These are phyloP conservation scores for Viola pubescens DNA, from an alignment of 441 rosid genomes.

Conservation along the genomic window DNA sequence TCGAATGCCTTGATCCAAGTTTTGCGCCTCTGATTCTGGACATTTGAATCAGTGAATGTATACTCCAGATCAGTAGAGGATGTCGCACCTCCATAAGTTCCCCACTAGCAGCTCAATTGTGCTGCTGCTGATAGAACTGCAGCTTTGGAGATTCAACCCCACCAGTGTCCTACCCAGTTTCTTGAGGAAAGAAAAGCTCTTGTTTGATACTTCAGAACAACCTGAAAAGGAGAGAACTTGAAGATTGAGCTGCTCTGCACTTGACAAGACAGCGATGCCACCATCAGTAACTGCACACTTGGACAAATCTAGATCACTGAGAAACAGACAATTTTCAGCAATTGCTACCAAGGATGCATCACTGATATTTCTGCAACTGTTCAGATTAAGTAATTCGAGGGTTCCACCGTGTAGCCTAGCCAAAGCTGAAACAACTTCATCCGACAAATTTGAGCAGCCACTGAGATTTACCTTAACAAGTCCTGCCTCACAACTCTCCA, in stretches of 20 bases:
- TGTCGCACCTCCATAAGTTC: slow-evolving; percentile 86
- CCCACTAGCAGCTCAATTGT: slow-evolving; percentile 51
- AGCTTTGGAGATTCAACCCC: slow-evolving; percentile 84
- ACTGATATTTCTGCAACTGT: slow-evolving; percentile 82
- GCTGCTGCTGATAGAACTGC: slow-evolving; percentile 67
- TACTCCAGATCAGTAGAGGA: slow-evolving; percentile 38
- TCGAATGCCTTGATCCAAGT: slow-evolving; percentile 8
- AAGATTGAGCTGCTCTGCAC: slow-evolving; percentile 59
- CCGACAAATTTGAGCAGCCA: slow-evolving; percentile 63
- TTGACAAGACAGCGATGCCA: slow-evolving; percentile 55
- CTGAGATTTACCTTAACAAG: slow-evolving; percentile 68
- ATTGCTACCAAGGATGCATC: slow-evolving; percentile 64
- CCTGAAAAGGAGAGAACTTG: slow-evolving; percentile 80
- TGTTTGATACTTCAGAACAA: slow-evolving; percentile 59
- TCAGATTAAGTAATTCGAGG: slow-evolving; percentile 70
- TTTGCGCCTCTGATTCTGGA: not conserved
- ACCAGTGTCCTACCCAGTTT: slow-evolving; percentile 63
- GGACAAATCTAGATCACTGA: slow-evolving; percentile 76
- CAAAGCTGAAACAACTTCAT: slow-evolving; percentile 51
- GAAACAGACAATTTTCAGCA: slow-evolving; percentile 62
- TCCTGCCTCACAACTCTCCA: slow-evolving; percentile 59
- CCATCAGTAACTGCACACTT: slow-evolving; percentile 60
- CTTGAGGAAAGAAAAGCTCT: slow-evolving; percentile 50
- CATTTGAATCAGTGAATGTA: not conserved
- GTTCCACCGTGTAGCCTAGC: slow-evolving; percentile 59